Evolutionary conservation across 2,329 filamentous ascomycete species (phyloP).

Genomic region (Blastomyces percursus): DNA sequence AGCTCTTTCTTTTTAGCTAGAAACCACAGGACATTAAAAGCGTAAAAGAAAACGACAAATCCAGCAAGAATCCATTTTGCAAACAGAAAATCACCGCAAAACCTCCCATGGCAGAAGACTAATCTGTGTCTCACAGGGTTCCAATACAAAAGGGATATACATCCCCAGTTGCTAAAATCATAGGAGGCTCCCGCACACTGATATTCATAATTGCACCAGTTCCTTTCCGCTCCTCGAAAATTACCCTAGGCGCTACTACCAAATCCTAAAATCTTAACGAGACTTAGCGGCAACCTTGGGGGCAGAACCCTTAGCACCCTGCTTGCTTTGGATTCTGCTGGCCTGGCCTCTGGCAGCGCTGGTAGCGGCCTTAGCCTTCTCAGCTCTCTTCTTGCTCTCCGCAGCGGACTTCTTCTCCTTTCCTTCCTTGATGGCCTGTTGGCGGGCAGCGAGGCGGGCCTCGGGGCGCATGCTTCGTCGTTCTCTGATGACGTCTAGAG

Average conservation of each 20-base stretch:
- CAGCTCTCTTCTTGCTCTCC: conserved; percentile 90
- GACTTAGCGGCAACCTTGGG: conserved; percentile 75
- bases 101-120: conserved; percentile 2
- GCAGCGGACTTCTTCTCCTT: conserved; percentile 96
- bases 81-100: neutral
- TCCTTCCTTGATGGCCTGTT: conserved; percentile 84
- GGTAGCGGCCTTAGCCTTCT: conserved; percentile 92
- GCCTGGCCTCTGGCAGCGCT: conserved; percentile 64
- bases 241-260: neutral
- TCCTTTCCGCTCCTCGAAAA: neutral
- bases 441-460: conserved; percentile 83
- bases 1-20: conserved; percentile 1
- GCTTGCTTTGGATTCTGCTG: conserved; percentile 81
- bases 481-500: conserved; percentile 99
- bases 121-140: neutral
- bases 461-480: conserved; percentile 89
- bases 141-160: neutral
- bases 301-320: conserved; percentile 84
- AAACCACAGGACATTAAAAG: conserved; percentile 1
- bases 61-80: conserved; percentile 1
- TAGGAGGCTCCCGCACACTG: neutral
- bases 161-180: neutral
- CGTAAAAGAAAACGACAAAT: neutral
- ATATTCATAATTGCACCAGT: conserved; percentile 1
- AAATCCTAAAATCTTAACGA: conserved; percentile 50